phyloP scores from a whole-genome alignment of 345 rosid species.

The Boechera stricta region DNA sequence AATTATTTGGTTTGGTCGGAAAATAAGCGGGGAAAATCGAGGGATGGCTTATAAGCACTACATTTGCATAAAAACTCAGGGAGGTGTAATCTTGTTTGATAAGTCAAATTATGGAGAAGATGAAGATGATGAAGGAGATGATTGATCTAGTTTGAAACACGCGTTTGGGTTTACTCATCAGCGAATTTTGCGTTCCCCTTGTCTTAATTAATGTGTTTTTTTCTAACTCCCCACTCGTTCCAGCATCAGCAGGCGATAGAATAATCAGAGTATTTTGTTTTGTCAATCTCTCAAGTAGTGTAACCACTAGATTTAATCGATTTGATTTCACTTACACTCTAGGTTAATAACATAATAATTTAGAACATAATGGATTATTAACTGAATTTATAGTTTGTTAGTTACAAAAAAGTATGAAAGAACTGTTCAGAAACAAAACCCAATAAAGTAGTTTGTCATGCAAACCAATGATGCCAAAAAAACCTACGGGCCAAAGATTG shows the following conservation, averaged over 20 bases:
- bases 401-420: slow-evolving; percentile 26
- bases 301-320: not conserved
- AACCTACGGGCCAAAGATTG: slow-evolving; percentile 26
- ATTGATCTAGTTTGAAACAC: slow-evolving; percentile 35
- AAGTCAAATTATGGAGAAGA: slow-evolving; percentile 33
- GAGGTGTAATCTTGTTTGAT: not conserved
- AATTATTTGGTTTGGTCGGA: not conserved
- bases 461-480: slow-evolving; percentile 38
- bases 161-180: slow-evolving; percentile 37
- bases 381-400: slow-evolving; percentile 19
- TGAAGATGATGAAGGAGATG: slow-evolving; percentile 34
- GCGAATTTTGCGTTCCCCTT: slow-evolving; percentile 34
- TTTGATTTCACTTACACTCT: not conserved
- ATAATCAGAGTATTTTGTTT: slow-evolving; percentile 9
- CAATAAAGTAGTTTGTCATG: slow-evolving; percentile 29
- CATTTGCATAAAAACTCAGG: slow-evolving; percentile 31
- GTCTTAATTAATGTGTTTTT: slow-evolving; percentile 18
- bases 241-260: slow-evolving; percentile 9
- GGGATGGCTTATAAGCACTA: slow-evolving; percentile 16
- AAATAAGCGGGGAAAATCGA: slow-evolving; percentile 34
- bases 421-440: slow-evolving; percentile 30
- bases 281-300: not conserved
- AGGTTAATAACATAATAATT: not conserved
- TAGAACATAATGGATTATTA: slow-evolving; percentile 12
- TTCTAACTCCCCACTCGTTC: slow-evolving; percentile 31